Evolutionary conservation across 2,329 filamentous ascomycete species (phyloP).

Genomic region (Cercospora nicotianae): DNA sequence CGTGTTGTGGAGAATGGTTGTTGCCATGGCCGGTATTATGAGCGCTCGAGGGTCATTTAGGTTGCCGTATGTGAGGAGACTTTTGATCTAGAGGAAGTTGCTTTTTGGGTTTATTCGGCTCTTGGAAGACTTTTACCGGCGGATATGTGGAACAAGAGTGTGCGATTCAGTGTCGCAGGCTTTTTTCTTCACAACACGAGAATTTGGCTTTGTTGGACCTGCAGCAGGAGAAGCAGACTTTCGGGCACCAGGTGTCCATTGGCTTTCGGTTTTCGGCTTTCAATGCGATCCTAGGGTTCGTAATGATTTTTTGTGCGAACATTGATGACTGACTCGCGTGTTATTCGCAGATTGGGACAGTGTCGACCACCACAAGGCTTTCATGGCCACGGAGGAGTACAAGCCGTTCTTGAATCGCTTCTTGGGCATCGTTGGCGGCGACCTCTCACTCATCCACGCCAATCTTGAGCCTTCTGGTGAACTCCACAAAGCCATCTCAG

Average conservation of each 20-base stretch:
- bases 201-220: neutral
- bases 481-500: conserved; percentile 32
- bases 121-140: neutral
- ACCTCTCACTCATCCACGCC: conserved; percentile 39
- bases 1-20: neutral
- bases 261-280: neutral
- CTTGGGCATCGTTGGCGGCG: conserved; percentile 32
- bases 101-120: neutral
- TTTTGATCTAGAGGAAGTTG: neutral
- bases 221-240: neutral
- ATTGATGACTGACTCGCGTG: neutral
- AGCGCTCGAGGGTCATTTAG: neutral
- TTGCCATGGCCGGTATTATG: neutral
- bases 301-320: neutral
- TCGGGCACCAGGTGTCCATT: neutral
- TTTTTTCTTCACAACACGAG: neutral
- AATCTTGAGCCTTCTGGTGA: conserved; percentile 32
- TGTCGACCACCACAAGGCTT: conserved; percentile 43
- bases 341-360: conserved; percentile 46
- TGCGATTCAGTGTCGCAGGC: neutral
- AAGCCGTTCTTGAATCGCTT: conserved; percentile 41
- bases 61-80: neutral
- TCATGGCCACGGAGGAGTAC: conserved; percentile 43
- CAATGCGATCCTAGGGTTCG: neutral
- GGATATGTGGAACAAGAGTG: neutral